phyloP scores from a whole-genome alignment of 192 early-diverging fungal species.

The Haplosporangium gracile region DNA sequence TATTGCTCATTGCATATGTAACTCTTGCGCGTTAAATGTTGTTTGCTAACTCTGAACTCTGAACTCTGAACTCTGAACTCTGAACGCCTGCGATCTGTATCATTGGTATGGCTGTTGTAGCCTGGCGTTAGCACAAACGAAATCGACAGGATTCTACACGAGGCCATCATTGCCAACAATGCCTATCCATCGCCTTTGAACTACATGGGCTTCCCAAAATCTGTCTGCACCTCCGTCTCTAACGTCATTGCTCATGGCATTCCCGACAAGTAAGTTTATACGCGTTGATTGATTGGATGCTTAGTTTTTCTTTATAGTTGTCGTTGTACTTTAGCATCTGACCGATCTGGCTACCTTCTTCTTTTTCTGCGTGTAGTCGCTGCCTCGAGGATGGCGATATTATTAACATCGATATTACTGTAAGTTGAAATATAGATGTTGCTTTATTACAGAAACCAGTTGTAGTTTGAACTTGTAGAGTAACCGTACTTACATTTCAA shows the following conservation, averaged over 20 bases:
- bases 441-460: too few relatives aligned
- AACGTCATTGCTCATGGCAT: constrained; percentile 97
- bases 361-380: constrained; percentile 65
- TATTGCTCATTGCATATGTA: not conserved
- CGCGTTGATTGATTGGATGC: not conserved
- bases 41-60: not conserved
- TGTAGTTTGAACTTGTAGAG: too few relatives aligned
- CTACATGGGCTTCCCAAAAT: constrained; percentile 97
- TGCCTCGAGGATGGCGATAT: constrained; percentile 96
- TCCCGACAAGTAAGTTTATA: constrained; percentile 74
- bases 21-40: not conserved
- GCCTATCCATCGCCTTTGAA: constrained; percentile 98
- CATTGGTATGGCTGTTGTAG: constrained; percentile 16
- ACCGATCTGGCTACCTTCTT: not conserved
- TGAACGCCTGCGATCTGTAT: not conserved
- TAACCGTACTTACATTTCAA: too few relatives aligned
- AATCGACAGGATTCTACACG: constrained; percentile 95
- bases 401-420: constrained; percentile 93
- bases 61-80: not conserved
- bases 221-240: constrained; percentile 82
- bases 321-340: not conserved
- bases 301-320: not conserved
- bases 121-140: constrained; percentile 90
- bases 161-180: constrained; percentile 89
- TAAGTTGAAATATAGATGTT: not conserved